These are phyloP conservation scores for Aspergillus aculeatus DNA, from an alignment of 2,329 filamentous ascomycete genomes.

Conservation along the genomic window DNA sequence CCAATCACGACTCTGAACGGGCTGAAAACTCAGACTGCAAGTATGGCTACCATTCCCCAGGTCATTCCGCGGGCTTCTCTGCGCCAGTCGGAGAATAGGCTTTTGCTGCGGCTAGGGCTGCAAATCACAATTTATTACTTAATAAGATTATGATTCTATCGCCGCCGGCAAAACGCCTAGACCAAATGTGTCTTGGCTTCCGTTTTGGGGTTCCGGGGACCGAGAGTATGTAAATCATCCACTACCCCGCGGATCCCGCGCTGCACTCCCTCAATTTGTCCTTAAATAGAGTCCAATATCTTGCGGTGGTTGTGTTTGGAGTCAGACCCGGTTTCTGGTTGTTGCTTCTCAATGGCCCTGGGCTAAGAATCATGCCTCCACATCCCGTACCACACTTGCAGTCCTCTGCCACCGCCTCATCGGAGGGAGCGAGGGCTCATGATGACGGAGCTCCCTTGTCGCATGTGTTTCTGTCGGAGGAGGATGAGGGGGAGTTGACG, in stretches of 20 bases:
- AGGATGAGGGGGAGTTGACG: slow-evolving; percentile 32
- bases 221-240: not conserved
- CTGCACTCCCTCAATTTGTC: not conserved
- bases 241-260: not conserved
- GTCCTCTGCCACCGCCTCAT: slow-evolving; percentile 17
- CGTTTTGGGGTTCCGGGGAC: not conserved
- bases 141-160: not conserved
- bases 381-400: slow-evolving; percentile 27
- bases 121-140: not conserved
- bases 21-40: not conserved
- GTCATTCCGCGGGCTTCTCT: no score
- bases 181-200: not conserved
- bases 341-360: no score
- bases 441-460: slow-evolving; percentile 16
- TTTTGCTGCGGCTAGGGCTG: not conserved
- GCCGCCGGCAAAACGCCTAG: not conserved
- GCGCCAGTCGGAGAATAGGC: no score
- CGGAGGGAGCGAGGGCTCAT: slow-evolving; percentile 17
- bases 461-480: slow-evolving; percentile 29
- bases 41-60: not conserved
- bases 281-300: no score
- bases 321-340: no score
- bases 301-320: no score
- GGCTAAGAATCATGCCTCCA: slow-evolving; percentile 25
- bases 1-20: no score